A percentile compares a stretch with the other conserved stretches of the same genome.
These are phyloP conservation scores for Phoma sp. DNA, from an alignment of 2,329 filamentous ascomycete species.

Conservation along the genomic window DNA sequence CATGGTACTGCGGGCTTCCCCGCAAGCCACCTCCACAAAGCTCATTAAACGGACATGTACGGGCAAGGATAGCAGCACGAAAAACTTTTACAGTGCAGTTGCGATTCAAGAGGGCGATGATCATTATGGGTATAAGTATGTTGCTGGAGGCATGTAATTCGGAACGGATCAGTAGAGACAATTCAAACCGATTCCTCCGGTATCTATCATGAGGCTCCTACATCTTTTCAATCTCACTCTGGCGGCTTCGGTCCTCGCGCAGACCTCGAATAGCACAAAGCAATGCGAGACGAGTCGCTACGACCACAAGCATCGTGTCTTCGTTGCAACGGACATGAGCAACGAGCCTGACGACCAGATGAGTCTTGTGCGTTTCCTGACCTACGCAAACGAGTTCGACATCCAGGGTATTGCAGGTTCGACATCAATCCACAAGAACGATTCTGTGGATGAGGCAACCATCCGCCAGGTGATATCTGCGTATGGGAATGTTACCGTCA, in stretches of 20 bases:
- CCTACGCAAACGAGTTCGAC: slow-evolving; percentile 27
- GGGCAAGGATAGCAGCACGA: background rate
- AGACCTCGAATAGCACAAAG: background rate
- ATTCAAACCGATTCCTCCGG: background rate
- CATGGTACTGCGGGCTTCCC: too few relatives aligned
- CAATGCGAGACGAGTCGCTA: background rate
- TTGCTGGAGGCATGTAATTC: background rate
- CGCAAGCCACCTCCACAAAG: background rate
- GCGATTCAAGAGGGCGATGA: background rate
- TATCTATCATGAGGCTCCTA: background rate
- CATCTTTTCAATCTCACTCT: background rate
- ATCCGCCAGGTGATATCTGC: slow-evolving; percentile 37
- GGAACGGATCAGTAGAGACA: too few relatives aligned
- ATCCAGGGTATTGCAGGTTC: slow-evolving; percentile 26
- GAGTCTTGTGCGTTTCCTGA: slow-evolving; percentile 26
- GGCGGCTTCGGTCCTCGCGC: background rate
- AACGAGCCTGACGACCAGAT: slow-evolving; percentile 32
- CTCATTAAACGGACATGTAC: background rate
- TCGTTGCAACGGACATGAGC: slow-evolving; percentile 28
- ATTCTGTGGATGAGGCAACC: slow-evolving; percentile 18
- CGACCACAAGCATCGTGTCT: slow-evolving; percentile 14
- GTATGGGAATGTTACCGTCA: slow-evolving; percentile 47
- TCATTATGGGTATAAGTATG: background rate
- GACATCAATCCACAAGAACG: slow-evolving; percentile 25
- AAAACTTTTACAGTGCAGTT: background rate